phyloP scores from a whole-genome alignment of 768 basidiomycete species.

The Mrakia hoshinonis region DNA sequence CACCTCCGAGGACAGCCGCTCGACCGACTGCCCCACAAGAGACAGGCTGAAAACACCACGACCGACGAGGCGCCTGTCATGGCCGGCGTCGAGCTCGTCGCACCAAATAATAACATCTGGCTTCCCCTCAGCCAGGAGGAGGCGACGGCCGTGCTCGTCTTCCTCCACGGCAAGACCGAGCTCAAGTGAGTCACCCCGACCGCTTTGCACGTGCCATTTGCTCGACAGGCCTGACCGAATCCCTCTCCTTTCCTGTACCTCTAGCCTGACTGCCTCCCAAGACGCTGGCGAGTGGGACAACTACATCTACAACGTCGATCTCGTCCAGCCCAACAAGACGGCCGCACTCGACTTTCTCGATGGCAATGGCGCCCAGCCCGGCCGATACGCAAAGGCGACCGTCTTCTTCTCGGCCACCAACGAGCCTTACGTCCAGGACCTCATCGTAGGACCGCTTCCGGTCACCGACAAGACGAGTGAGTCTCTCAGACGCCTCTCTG shows the following conservation, averaged over 20 bases:
- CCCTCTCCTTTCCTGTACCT: too few species aligned
- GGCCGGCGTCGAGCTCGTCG: too few species aligned
- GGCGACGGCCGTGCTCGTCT: constrained; percentile 25
- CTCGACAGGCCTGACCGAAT: too few species aligned
- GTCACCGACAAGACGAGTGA: constrained; percentile 26
- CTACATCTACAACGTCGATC: constrained; percentile 28
- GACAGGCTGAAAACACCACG: too few species aligned
- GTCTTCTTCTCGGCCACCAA: constrained; percentile 31
- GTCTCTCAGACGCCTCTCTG: background rate
- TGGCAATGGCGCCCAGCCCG: constrained; percentile 28
- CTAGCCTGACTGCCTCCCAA: constrained; percentile 24
- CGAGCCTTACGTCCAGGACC: constrained; percentile 33
- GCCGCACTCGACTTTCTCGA: constrained; percentile 32
- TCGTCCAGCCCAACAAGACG: constrained; percentile 31
- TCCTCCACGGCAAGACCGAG: constrained; percentile 30
- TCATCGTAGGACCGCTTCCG: constrained; percentile 33
- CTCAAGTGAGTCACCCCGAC: constrained; percentile 28
- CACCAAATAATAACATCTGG: too few species aligned
- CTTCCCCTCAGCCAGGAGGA: too few species aligned
- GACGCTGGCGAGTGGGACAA: constrained; percentile 30
- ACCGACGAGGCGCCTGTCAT: too few species aligned
- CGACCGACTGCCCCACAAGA: too few species aligned
- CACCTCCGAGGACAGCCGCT: too few species aligned
- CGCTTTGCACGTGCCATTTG: too few species aligned
- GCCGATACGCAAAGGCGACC: constrained; percentile 32